Conservation (phyloP, 2,329 filamentous ascomycete species). For the Colletotrichum tabaci region DNA sequence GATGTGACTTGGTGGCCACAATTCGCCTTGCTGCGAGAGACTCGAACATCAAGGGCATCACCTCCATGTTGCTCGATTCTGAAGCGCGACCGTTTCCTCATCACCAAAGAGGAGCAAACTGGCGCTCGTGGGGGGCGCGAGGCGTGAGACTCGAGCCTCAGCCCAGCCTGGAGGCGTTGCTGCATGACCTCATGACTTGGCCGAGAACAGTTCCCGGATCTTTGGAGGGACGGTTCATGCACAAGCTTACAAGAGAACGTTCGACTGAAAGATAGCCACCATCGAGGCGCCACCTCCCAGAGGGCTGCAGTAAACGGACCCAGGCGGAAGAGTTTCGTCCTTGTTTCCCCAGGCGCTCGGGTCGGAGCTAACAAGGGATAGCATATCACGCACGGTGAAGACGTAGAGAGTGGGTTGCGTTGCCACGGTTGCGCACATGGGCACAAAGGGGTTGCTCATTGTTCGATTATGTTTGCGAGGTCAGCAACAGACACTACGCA, state of each 20-base stretch:
- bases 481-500: not conserved
- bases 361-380: constrained; percentile 12
- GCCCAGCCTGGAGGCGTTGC: not conserved
- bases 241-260: constrained; percentile 4
- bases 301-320: constrained; percentile 20
- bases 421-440: not conserved
- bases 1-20: not conserved
- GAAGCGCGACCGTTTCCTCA: not conserved
- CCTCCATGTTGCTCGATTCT: not conserved
- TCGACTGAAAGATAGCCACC: constrained; percentile 6
- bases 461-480: not conserved
- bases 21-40: not conserved
- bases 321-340: constrained; percentile 23
- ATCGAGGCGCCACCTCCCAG: constrained; percentile 25
- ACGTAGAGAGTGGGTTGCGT: not conserved
- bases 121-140: not conserved
- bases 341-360: constrained; percentile 36
- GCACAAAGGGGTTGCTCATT: no score
- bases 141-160: not conserved
- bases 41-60: not conserved
- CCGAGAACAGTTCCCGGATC: not conserved
- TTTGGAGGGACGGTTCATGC: constrained; percentile 27
- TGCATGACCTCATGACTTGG: constrained; percentile 18
- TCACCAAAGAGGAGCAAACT: not conserved
- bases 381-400: constrained; percentile 12